These are phyloP conservation scores for Vitis hybrid DNA, from an alignment of 177 flowering plant genomes.

Conservation along the genomic window DNA sequence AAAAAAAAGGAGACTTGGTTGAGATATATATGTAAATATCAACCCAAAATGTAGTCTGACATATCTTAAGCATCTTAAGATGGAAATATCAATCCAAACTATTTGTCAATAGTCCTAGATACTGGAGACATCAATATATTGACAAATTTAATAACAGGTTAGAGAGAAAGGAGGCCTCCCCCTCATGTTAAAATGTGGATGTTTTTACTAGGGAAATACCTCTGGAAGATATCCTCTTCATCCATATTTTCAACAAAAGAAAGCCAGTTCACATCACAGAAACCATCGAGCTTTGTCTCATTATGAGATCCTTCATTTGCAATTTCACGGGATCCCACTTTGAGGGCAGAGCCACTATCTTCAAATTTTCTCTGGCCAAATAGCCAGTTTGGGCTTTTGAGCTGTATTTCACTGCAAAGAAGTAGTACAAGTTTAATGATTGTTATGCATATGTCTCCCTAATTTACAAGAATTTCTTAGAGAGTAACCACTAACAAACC, in stretches of 20 bases:
- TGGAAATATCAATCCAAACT: too few relatives aligned
- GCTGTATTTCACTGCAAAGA: conserved; percentile 85
- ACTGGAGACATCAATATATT: too few relatives aligned
- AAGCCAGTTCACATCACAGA: conserved; percentile 60
- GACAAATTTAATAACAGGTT: neutral
- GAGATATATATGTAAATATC: too few relatives aligned
- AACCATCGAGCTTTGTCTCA: conserved; percentile 28
- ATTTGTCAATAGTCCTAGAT: too few relatives aligned
- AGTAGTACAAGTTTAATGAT: conserved; percentile 3
- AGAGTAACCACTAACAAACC: neutral
- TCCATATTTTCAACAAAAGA: conserved; percentile 41
- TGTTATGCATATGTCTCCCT: neutral
- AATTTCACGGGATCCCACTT: conserved; percentile 38
- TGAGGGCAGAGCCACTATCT: conserved; percentile 52
- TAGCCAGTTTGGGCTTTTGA: conserved; percentile 96
- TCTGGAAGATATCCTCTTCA: conserved; percentile 76
- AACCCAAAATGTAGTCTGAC: too few relatives aligned
- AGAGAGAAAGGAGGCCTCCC: too few relatives aligned
- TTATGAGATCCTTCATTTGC: conserved; percentile 28
- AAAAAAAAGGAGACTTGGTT: too few relatives aligned
- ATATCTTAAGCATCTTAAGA: too few relatives aligned
- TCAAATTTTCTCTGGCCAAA: conserved; percentile 92
- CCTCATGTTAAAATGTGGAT: neutral
- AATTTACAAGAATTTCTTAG: neutral
- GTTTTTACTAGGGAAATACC: conserved; percentile 35